Percentiles rank a stretch among this genome's conserved stretches.
Evolutionary conservation across 2,329 filamentous ascomycete genomes (phyloP).

Genomic region (Dactylellina parvicollis): DNA sequence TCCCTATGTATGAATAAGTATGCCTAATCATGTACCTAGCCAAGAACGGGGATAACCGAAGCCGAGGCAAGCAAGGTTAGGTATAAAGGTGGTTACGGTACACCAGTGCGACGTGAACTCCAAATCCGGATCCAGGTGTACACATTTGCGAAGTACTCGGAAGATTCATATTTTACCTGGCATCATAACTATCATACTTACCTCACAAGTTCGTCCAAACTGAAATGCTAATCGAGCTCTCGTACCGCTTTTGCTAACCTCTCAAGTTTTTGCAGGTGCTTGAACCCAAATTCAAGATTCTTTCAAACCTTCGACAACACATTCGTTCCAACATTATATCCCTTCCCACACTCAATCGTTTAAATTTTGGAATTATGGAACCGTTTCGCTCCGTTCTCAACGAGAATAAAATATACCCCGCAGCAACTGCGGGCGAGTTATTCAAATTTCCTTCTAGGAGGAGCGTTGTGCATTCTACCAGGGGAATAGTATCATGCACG

Average conservation of each 20-base stretch:
- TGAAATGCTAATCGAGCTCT: no score
- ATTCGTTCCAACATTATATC: constrained; percentile 11
- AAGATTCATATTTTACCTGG: no score
- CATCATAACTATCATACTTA: no score
- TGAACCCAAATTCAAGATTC: neutral
- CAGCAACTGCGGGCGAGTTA: constrained; percentile 63
- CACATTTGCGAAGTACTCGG: no score
- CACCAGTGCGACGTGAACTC: no score
- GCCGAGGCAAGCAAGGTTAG: constrained; percentile 6
- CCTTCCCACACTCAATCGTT: neutral
- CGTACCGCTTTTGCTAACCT: no score
- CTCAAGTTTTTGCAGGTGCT: neutral
- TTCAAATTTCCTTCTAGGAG: constrained; percentile 78
- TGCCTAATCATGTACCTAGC: constrained; percentile 1
- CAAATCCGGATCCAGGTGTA: no score
- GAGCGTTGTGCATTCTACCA: constrained; percentile 88
- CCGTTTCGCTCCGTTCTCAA: neutral
- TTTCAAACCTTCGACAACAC: constrained; percentile 28
- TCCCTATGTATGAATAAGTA: no score
- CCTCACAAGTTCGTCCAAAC: no score
- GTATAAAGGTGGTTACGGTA: neutral
- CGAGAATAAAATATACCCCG: constrained; percentile 28
- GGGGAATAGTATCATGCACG: constrained; percentile 88
- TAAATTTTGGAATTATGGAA: neutral
- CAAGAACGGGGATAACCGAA: constrained; percentile 33